These are phyloP conservation scores for Ceratobasidium sp. DNA, from an alignment of 1,284 basidiomycete genomes.

Conservation along the genomic window DNA sequence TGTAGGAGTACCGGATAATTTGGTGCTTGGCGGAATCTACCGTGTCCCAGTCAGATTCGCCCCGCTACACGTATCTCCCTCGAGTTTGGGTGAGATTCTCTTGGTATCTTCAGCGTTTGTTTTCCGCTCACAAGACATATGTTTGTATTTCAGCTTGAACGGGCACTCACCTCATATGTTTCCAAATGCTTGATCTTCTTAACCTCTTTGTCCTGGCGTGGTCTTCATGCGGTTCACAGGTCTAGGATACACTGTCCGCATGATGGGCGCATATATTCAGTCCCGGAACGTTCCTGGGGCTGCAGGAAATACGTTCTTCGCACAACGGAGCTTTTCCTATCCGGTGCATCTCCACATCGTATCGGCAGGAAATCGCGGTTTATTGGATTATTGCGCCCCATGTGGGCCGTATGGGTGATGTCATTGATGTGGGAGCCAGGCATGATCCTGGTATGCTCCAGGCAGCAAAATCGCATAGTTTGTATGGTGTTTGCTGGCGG, in stretches of 20 bases:
- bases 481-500: too few relatives aligned
- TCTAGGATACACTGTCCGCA: not conserved
- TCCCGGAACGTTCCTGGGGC: slow-evolving; percentile 5
- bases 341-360: slow-evolving; percentile 1
- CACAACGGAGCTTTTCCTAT: slow-evolving; percentile 6
- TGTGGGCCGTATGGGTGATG: slow-evolving; percentile 24
- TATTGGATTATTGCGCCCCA: not conserved
- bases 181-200: slow-evolving; percentile 13
- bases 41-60: too few relatives aligned
- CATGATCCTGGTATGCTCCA: too few relatives aligned
- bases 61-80: too few relatives aligned
- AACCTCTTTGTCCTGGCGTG: not conserved
- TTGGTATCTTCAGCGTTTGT: too few relatives aligned
- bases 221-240: not conserved
- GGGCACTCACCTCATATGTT: not conserved
- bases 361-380: slow-evolving; percentile 8
- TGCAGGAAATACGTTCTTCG: not conserved
- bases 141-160: too few relatives aligned
- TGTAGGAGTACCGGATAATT: not conserved
- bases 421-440: not conserved
- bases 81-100: too few relatives aligned
- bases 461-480: not conserved
- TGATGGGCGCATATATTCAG: not conserved
- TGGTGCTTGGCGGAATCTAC: too few relatives aligned
- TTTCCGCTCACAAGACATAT: too few relatives aligned